Evolutionary conservation across 208 protist species (phyloP).

Genomic region (Trypanosoma avium): DNA sequence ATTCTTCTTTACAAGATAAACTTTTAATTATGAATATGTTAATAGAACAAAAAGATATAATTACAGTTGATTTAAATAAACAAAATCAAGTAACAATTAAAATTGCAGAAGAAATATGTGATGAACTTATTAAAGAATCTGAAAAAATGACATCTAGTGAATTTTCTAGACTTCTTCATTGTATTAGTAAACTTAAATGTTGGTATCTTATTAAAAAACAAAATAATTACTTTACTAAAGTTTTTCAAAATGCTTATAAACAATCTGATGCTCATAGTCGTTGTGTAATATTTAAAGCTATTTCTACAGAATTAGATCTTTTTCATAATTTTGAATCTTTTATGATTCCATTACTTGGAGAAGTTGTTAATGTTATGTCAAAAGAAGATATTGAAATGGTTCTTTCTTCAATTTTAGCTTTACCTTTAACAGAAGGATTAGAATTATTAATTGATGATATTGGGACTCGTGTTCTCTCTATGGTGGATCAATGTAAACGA

Average conservation of each 20-base stretch:
- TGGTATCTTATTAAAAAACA: slow-evolving; percentile 30
- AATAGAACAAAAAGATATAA: slow-evolving; percentile 13
- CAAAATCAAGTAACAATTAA: too few species aligned
- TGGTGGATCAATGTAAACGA: slow-evolving; percentile 60
- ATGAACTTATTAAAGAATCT: slow-evolving; percentile 30
- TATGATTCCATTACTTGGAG: slow-evolving; percentile 40
- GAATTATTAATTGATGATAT: slow-evolving; percentile 78
- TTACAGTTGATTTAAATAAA: too few species aligned
- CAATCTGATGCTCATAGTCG: slow-evolving; percentile 79
- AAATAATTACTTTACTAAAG: slow-evolving; percentile 20
- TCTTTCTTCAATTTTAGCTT: slow-evolving; percentile 47
- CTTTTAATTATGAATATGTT: slow-evolving; percentile 18
- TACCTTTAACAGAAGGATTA: slow-evolving; percentile 28
- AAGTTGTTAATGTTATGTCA: slow-evolving; percentile 59
- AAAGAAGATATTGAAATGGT: slow-evolving; percentile 79
- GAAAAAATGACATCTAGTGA: slow-evolving; percentile 51
- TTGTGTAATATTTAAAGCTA: slow-evolving; percentile 72
- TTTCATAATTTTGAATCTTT: slow-evolving; percentile 49
- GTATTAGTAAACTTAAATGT: slow-evolving; percentile 46
- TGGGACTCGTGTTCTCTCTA: slow-evolving; percentile 59
- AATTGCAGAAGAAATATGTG: slow-evolving; percentile 14
- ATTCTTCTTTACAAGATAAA: slow-evolving; percentile 4
- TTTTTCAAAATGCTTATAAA: slow-evolving; percentile 31
- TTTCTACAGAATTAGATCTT: slow-evolving; percentile 39
- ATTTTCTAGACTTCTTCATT: slow-evolving; percentile 63